Evolutionary conservation across 2,329 filamentous ascomycete genomes (phyloP).

Genomic region (Escovopsis sp.): DNA sequence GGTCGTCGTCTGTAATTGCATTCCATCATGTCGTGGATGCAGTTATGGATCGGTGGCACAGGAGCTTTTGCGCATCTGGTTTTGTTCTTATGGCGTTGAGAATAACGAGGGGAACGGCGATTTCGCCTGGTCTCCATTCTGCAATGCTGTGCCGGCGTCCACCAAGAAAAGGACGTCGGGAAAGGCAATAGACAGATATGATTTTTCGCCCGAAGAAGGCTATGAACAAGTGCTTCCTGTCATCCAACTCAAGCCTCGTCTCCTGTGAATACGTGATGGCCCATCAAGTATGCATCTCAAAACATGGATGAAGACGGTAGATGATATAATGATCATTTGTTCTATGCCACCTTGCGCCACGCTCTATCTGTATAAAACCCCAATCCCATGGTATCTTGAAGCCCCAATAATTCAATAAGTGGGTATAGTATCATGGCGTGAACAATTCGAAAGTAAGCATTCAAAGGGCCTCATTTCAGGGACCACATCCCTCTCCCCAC

Average conservation of each 20-base stretch:
- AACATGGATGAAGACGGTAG: background rate
- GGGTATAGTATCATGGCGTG: background rate
- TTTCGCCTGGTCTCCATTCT: slow-evolving; percentile 48
- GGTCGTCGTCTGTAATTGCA: slow-evolving; percentile 91
- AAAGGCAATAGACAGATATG: slow-evolving; percentile 26
- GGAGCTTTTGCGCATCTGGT: slow-evolving; percentile 30
- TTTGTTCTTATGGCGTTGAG: slow-evolving; percentile 46
- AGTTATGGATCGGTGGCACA: slow-evolving; percentile 11
- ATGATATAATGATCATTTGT: no score
- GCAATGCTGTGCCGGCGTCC: slow-evolving; percentile 28
- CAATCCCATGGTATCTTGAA: background rate
- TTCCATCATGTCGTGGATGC: slow-evolving; percentile 1
- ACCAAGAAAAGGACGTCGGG: slow-evolving; percentile 11
- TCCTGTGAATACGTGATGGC: slow-evolving; percentile 3
- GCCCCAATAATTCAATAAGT: no score
- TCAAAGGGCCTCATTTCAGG: slow-evolving; percentile 22
- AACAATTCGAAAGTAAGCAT: slow-evolving; percentile 5
- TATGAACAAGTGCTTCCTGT: slow-evolving; percentile 24
- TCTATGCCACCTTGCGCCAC: background rate
- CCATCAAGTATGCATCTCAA: background rate
- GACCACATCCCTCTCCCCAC: slow-evolving; percentile 40
- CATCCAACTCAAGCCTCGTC: slow-evolving; percentile 4
- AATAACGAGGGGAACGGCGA: slow-evolving; percentile 61
- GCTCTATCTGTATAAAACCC: background rate
- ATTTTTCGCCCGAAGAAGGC: slow-evolving; percentile 30